These are phyloP conservation scores for Isatis tinctoria DNA, from an alignment of 345 rosid species.

Conservation along the genomic window DNA sequence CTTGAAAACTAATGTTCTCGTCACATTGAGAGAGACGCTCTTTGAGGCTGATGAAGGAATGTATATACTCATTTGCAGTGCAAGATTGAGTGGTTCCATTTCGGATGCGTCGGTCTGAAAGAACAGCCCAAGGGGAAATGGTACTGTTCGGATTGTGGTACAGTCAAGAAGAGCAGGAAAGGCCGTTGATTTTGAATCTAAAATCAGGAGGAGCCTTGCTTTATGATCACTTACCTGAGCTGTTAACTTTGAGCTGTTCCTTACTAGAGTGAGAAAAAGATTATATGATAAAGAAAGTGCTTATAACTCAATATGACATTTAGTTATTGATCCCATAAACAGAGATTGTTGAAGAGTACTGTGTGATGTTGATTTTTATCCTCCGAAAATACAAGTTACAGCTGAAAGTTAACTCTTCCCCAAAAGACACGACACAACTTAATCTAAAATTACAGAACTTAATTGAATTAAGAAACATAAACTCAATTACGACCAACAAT, in stretches of 20 bases:
- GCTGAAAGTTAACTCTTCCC: too few species aligned
- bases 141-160: conserved; percentile 81
- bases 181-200: conserved; percentile 42
- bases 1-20: neutral
- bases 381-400: too few species aligned
- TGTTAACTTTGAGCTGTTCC: too few species aligned
- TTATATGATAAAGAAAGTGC: too few species aligned
- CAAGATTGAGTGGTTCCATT: conserved; percentile 99
- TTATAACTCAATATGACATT: too few species aligned
- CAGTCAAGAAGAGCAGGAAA: conserved; percentile 62
- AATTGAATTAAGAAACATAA: too few species aligned
- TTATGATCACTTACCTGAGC: too few species aligned
- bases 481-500: too few species aligned
- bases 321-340: neutral
- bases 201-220: neutral
- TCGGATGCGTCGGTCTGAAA: conserved; percentile 84
- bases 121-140: conserved; percentile 94
- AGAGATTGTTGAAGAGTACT: conserved; percentile 51
- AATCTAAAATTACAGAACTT: too few species aligned
- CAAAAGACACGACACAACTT: too few species aligned
- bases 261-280: too few species aligned
- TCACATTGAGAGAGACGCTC: neutral
- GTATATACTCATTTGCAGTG: conserved; percentile 50
- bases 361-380: conserved; percentile 35
- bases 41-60: neutral